phyloP scores from a whole-genome alignment of 495 filamentous ascomycete species.

The Aspergillus asperescens region DNA sequence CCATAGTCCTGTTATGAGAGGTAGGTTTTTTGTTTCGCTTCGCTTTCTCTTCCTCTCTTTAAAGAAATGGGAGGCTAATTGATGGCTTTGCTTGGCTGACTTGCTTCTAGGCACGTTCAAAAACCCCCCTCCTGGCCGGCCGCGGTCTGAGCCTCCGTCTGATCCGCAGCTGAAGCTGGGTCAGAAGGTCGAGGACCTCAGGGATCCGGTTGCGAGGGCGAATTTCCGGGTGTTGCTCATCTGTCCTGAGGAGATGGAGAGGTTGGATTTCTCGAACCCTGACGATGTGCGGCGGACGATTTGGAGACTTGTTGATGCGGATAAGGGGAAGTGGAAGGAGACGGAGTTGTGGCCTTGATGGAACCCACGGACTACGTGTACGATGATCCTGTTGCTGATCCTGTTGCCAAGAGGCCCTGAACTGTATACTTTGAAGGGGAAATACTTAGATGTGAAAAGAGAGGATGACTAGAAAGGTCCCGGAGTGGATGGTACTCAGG shows the following conservation, averaged over 20 bases:
- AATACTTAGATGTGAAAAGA: too few species aligned
- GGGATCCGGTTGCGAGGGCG: conserved; percentile 60
- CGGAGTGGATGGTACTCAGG: too few species aligned
- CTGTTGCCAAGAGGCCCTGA: too few species aligned
- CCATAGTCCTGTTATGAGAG: conserved; percentile 68
- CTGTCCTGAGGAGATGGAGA: conserved; percentile 73
- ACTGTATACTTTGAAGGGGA: too few species aligned
- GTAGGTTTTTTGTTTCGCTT: conserved; percentile 38
- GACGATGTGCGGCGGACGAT: conserved; percentile 59
- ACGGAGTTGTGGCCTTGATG: conserved; percentile 77
- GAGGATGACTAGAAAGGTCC: too few species aligned
- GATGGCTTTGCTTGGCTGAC: too few species aligned
- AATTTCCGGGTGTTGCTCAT: conserved; percentile 88
- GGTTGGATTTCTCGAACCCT: conserved; percentile 64
- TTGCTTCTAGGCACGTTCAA: conserved; percentile 59
- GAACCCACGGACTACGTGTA: too few species aligned
- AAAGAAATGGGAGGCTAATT: background rate
- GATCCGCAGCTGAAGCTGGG: conserved; percentile 54
- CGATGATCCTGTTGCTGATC: too few species aligned
- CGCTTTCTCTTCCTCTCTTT: conserved; percentile 4
- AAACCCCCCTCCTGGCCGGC: conserved; percentile 68
- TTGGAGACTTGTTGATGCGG: conserved; percentile 48
- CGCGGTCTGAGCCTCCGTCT: conserved; percentile 40
- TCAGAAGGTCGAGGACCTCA: conserved; percentile 60
- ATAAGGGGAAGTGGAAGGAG: conserved; percentile 59